These are phyloP conservation scores for Leccinum uliginosum DNA, from an alignment of 768 basidiomycete genomes.

Conservation along the genomic window DNA sequence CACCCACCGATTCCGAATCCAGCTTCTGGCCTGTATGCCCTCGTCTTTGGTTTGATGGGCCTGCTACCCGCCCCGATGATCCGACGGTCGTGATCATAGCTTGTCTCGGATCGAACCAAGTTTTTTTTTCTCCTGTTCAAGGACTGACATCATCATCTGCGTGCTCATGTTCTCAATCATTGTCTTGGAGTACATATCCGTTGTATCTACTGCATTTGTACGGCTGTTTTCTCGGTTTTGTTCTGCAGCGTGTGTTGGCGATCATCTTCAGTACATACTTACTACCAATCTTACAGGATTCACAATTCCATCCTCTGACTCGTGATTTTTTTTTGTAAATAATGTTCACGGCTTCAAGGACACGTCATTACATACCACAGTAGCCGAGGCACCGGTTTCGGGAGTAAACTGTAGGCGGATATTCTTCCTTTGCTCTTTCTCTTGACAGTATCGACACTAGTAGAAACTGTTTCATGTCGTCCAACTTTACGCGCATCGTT, in stretches of 20 bases:
- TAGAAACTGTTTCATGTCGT: constrained; percentile 13
- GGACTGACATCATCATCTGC: background rate
- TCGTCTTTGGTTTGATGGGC: constrained; percentile 71
- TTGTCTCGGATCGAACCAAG: constrained; percentile 16
- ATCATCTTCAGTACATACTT: background rate
- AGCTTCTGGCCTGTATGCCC: constrained; percentile 69
- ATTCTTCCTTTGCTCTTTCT: background rate
- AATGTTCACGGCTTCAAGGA: background rate
- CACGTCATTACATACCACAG: background rate
- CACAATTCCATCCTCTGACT: background rate
- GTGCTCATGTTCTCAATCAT: background rate
- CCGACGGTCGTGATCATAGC: constrained; percentile 39
- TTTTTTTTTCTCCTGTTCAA: background rate
- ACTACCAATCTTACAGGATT: background rate
- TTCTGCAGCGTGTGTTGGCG: background rate
- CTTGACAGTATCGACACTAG: background rate
- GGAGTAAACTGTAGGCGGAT: background rate
- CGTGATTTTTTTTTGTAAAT: background rate
- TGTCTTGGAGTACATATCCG: constrained; percentile 10
- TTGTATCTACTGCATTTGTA: constrained; percentile 17
- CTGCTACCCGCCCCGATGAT: constrained; percentile 63
- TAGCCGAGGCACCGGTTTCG: background rate
- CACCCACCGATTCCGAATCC: constrained; percentile 4
- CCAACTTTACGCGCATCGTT: constrained; percentile 59
- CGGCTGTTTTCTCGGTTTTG: constrained; percentile 6